Evolutionary conservation across 2,329 filamentous ascomycete genomes (phyloP).

Genomic region (Ceratocystis alfenasii): DNA sequence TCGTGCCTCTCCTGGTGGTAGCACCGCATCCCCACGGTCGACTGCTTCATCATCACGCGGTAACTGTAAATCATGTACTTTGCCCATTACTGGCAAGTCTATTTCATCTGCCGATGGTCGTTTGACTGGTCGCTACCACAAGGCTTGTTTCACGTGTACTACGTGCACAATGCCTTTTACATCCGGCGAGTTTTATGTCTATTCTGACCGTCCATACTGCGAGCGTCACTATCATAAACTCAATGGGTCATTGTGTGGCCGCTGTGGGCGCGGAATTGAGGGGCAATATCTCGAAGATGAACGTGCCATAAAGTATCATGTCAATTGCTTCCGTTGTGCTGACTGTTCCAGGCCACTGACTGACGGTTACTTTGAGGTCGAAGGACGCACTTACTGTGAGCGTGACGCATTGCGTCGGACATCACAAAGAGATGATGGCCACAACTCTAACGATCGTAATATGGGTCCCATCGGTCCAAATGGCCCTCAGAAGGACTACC

Average conservation of each 20-base stretch:
- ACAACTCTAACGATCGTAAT: constrained; percentile 18
- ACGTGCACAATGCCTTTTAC: constrained; percentile 71
- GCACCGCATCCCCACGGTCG: constrained; percentile 23
- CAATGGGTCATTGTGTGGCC: constrained; percentile 73
- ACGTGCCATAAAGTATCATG: constrained; percentile 65
- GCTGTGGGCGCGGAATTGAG: constrained; percentile 77
- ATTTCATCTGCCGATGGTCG: constrained; percentile 88
- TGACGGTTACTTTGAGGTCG: constrained; percentile 86
- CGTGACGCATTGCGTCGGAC: constrained; percentile 59
- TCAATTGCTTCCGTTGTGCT: constrained; percentile 71
- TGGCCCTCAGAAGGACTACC: constrained; percentile 13
- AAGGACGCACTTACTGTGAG: constrained; percentile 71
- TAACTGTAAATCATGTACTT: constrained; percentile 69
- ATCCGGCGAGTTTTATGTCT: constrained; percentile 85
- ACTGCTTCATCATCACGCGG: constrained; percentile 46
- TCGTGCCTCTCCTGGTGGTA: constrained; percentile 10
- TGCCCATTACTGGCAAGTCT: constrained; percentile 75
- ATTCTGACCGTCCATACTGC: constrained; percentile 78
- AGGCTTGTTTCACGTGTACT: constrained; percentile 83
- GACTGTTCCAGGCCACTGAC: constrained; percentile 63
- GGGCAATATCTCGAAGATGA: constrained; percentile 87
- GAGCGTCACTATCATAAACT: constrained; percentile 84
- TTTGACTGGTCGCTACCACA: constrained; percentile 87
- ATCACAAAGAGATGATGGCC: constrained; percentile 14
- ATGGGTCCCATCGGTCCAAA: constrained; percentile 21